Evolutionary conservation across 1,139 yeast species (phyloP), one percentile per base, ranked within the genome.

Genomic region (Magnusiomyces ingens): DNA sequence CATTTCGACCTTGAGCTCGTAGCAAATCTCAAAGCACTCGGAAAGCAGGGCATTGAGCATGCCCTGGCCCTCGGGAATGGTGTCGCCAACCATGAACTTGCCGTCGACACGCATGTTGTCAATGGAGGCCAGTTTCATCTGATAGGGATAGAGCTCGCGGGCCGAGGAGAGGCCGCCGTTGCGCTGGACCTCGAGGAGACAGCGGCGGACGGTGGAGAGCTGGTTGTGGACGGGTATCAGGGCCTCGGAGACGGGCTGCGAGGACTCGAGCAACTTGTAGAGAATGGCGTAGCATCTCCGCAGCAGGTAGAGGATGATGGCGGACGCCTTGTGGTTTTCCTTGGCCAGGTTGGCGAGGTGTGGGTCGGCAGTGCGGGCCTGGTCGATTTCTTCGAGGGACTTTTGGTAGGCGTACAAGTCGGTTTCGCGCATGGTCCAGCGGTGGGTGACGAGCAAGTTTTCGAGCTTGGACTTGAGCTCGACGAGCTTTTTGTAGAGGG

Each of bases 1-100:
- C 57, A 89, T 79, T 65, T 91, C 97, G 37, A 88, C 85, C 65
- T 89, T 85, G 64, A 93, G 75, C 70, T 93, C 99, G 67, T 93
- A 91, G 53, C 88, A 76, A 55, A 91, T 85, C 69, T 93, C 99
- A 67, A 89, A 93, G 69, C 98, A 91, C 68, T 91, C 98, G 1
- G 96, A 94, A 50, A 93, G 74, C 58, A 93, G 72, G 0, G 96
- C 96, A 67, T 84, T 90, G 58, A 93, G 75, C 42, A 95, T 84
- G 11, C 96, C 98, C 70, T 93, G 99, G 13, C 99, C 99, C 69
- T 93, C 97, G 6, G 99, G 99, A 43, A 91, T 84, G 59, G 87
- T 86, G 52, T 82, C 87, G 59, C 88, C 89, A 38, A 89, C 85
- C 65, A 86, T 81, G 64, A 93, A 93, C 72, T 87, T 91, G 37